Conservation (phyloP, 2,329 filamentous ascomycete species). For the Stachybotrys chlorohalonatus region DNA sequence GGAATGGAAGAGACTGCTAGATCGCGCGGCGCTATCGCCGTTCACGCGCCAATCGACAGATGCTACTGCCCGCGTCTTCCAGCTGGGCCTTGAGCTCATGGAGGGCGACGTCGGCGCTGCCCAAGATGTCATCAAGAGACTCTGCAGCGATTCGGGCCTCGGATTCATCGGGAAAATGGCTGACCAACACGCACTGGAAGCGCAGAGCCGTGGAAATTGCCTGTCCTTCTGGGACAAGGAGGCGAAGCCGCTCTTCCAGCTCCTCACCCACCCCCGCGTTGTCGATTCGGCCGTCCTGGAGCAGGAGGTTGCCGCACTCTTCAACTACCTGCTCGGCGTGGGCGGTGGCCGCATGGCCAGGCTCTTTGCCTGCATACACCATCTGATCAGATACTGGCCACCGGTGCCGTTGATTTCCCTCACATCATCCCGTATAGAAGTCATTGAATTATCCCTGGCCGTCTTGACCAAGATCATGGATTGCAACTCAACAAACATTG, state of each 20-base stretch:
- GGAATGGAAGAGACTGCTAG: not conserved
- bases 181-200: constrained; percentile 12
- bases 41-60: not conserved
- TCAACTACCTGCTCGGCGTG: constrained; percentile 24
- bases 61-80: constrained; percentile 7
- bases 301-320: constrained; percentile 22
- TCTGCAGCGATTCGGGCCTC: constrained; percentile 19
- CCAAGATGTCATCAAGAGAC: constrained; percentile 9
- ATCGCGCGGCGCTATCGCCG: not conserved
- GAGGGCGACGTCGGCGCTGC: constrained; percentile 8
- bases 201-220: not conserved
- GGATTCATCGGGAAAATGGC: constrained; percentile 14
- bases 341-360: constrained; percentile 18
- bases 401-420: not conserved
- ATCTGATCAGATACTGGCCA: constrained; percentile 10
- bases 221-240: constrained; percentile 13
- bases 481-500: constrained; percentile 23
- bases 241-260: constrained; percentile 19
- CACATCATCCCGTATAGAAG: constrained; percentile 8
- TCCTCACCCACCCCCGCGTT: constrained; percentile 24
- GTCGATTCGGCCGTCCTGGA: constrained; percentile 28
- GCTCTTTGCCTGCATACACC: constrained; percentile 21
- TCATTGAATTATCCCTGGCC: constrained; percentile 17
- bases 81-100: constrained; percentile 10
- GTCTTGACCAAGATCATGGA: constrained; percentile 25